Evolutionary conservation across 116 monocot genomes (phyloP), one percentile per base, ranked within the genome.

Genomic region (Papilionanthe hybrid): DNA sequence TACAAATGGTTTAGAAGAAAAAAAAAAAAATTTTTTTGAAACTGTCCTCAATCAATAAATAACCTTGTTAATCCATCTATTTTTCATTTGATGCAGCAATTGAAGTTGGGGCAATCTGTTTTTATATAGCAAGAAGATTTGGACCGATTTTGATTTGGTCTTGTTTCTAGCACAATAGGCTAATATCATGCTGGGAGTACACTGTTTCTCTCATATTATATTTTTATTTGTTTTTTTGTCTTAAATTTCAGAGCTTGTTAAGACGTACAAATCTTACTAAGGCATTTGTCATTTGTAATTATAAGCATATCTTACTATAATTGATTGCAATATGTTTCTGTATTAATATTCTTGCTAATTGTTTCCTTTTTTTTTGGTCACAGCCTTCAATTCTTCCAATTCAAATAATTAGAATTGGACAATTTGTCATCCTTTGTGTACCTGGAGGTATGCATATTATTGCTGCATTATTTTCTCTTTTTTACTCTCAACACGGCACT

Each of bases 321-420:
- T 0, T 49, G 22, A 49, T 49, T 12, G 1, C 20, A 42, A 48
- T 13, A 28, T 75, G 32, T 43, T 45, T 50, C 2, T 50, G 23
- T 49, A 27, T 22, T n/a, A 29, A 79, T 69, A 41, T 37, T 78
- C 2, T 43, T 19, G 25, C 44, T 79, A 28, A 75, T 72, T 78
- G 10, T 28, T 72, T 17, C 9, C 44, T 83, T 74, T 13, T 47
- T 72, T 47, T 75, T 49, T 37, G 37, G 1, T 37, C 50, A 72
- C 88, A 98, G 98, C 98, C 98, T 81, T 86, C 98, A 18, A 79
- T 98, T 78, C 94, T 98, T 79, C 98, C 98, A 78, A 81, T 98
- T 87, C 98, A 98, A 83, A 94, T 93, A 58, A 79, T 98, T 47
- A 78, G 86, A 53, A 86, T 98, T 29, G 98, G 98, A 19, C 94